These are phyloP conservation scores for Zarea fungicola DNA, from an alignment of 2,329 filamentous ascomycete genomes.

Conservation along the genomic window DNA sequence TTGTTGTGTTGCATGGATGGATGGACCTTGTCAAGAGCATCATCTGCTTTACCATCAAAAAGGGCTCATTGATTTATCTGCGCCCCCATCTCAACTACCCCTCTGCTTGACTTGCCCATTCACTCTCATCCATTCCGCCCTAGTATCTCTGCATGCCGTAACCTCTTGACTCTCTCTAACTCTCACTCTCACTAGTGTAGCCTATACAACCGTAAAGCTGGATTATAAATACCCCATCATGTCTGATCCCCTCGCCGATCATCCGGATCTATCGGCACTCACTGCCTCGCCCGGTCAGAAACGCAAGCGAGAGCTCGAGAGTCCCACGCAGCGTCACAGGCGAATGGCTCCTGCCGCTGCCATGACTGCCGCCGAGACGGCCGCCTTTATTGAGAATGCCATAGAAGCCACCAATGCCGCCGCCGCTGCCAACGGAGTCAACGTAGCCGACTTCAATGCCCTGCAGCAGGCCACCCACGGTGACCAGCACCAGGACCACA, in stretches of 20 bases:
- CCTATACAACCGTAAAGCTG: conserved; percentile 9
- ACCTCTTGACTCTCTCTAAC: conserved; percentile 5
- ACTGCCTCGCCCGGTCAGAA: conserved; percentile 44
- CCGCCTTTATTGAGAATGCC: conserved; percentile 50
- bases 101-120: not conserved
- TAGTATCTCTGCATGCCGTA: no score
- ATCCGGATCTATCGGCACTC: conserved; percentile 41
- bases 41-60: no score
- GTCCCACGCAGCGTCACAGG: conserved; percentile 46
- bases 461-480: conserved; percentile 48
- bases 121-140: not conserved
- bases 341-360: conserved; percentile 41
- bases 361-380: conserved; percentile 41
- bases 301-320: conserved; percentile 50
- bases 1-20: no score
- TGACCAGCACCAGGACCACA: no score
- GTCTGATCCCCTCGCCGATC: conserved; percentile 28
- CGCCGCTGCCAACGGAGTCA: conserved; percentile 36
- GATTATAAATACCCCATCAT: conserved; percentile 5
- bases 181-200: not conserved
- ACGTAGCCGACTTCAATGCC: conserved; percentile 51
- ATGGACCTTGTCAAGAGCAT: no score
- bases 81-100: no score
- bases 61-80: no score
- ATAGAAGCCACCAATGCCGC: conserved; percentile 39